These are phyloP conservation scores for Ormosia emarginata DNA, from an alignment of 306 rosid species.

Conservation along the genomic window DNA sequence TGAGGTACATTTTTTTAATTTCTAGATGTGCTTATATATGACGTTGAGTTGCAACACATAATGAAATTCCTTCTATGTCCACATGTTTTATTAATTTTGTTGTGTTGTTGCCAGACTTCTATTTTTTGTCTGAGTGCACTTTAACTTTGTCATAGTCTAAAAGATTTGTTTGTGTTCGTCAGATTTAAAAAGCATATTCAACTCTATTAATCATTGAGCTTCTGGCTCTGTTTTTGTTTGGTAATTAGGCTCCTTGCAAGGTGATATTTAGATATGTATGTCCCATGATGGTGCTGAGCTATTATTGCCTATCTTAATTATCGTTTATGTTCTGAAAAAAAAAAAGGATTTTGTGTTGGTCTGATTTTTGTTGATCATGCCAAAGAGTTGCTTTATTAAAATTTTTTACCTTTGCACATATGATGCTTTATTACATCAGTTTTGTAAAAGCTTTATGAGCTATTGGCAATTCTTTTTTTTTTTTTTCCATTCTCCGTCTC, in stretches of 20 bases:
- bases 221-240: constrained; percentile 1
- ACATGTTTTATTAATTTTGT: not conserved
- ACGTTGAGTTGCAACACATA: constrained; percentile 9
- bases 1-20: constrained; percentile 50
- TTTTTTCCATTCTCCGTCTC: not conserved
- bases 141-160: not conserved
- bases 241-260: not conserved
- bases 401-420: not conserved
- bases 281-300: not conserved
- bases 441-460: not conserved
- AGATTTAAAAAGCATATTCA: not conserved
- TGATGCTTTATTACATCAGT: not conserved
- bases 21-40: not conserved
- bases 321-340: not conserved
- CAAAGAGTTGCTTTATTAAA: not conserved
- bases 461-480: not conserved
- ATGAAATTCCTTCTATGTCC: not conserved
- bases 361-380: not conserved
- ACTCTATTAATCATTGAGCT: constrained; percentile 6
- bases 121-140: not conserved
- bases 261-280: not conserved
- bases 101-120: not conserved
- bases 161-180: not conserved
- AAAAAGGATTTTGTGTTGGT: not conserved
- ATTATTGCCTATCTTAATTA: not conserved